Conservation (phyloP, 805 yeast genomes). For the Danielia reshetovae region DNA sequence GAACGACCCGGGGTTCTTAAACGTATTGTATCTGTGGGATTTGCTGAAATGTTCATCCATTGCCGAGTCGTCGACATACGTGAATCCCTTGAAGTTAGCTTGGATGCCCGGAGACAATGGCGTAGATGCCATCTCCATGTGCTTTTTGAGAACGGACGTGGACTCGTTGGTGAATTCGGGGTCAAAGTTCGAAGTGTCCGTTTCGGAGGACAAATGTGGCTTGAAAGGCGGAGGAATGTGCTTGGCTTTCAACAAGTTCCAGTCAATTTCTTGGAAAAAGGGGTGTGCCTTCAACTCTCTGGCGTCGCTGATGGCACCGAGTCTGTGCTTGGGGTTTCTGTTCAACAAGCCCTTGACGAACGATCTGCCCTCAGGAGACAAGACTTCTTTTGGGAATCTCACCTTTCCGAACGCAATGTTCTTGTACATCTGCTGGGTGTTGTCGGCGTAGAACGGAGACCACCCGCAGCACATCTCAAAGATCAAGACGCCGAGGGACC, state of each 20-base stretch:
- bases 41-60: conserved; percentile 77
- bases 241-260: conserved; percentile 75
- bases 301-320: conserved; percentile 90
- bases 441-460: conserved; percentile 98
- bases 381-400: conserved; percentile 92
- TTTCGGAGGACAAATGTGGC: conserved; percentile 86
- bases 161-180: conserved; percentile 95
- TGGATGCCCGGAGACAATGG: conserved; percentile 94
- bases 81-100: conserved; percentile 94
- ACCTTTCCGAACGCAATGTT: conserved; percentile 98
- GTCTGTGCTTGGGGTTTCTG: conserved; percentile 91
- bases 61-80: conserved; percentile 90
- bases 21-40: conserved; percentile 33
- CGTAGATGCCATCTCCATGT: conserved; percentile 61
- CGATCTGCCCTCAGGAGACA: conserved; percentile 88
- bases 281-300: conserved; percentile 89
- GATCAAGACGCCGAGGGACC: conserved; percentile 95
- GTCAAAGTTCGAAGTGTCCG: conserved; percentile 95
- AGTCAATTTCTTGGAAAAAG: conserved; percentile 86
- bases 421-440: conserved; percentile 98
- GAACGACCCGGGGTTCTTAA: conserved; percentile 58
- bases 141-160: conserved; percentile 72
- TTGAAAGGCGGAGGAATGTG: conserved; percentile 94
- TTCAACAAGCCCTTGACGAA: conserved; percentile 93
- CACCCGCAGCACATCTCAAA: conserved; percentile 99